phyloP scores from a whole-genome alignment of 371 early-diverging fungal genomes.

The Apophysomyces variabilis region DNA sequence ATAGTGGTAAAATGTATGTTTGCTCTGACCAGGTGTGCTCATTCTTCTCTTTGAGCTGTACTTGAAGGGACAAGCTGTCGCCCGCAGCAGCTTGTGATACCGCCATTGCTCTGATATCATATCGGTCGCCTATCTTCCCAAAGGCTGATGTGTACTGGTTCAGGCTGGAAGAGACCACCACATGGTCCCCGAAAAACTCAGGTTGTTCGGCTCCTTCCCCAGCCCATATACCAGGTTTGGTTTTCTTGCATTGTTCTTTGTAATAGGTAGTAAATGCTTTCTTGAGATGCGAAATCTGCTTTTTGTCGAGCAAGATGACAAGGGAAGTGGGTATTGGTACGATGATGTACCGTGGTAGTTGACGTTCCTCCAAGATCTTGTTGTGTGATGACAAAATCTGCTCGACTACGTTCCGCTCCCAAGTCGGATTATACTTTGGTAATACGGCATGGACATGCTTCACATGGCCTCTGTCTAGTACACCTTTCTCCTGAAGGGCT shows the following conservation, averaged over 20 bases:
- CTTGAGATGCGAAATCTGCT: conserved; percentile 10
- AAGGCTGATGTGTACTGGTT: background rate
- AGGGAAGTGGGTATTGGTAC: conserved; percentile 22
- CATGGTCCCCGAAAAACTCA: conserved; percentile 29
- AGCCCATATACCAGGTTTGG: background rate
- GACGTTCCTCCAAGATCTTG: conserved; percentile 25
- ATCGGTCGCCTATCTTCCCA: conserved; percentile 20
- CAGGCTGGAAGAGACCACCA: conserved; percentile 18
- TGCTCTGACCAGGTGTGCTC: background rate
- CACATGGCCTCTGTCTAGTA: conserved; percentile 36
- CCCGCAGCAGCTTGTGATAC: background rate
- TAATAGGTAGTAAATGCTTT: conserved; percentile 16
- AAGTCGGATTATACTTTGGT: conserved; percentile 50
- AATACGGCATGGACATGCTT: conserved; percentile 45
- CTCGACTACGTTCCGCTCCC: conserved; percentile 49
- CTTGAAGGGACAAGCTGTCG: conserved; percentile 6
- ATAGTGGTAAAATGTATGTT: conserved; percentile 27
- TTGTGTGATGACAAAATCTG: conserved; percentile 52
- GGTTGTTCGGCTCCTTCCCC: conserved; percentile 27
- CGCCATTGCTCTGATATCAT: conserved; percentile 17
- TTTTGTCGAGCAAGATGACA: conserved; percentile 16
- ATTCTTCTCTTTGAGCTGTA: conserved; percentile 3
- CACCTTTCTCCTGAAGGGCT: conserved; percentile 14
- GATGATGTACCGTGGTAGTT: conserved; percentile 3
- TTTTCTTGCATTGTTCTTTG: background rate